A percentile compares a stretch with the other conserved stretches of the same genome.
Evolutionary conservation across 495 filamentous ascomycete genomes (phyloP).

Genomic region (Cercophora sp.): DNA sequence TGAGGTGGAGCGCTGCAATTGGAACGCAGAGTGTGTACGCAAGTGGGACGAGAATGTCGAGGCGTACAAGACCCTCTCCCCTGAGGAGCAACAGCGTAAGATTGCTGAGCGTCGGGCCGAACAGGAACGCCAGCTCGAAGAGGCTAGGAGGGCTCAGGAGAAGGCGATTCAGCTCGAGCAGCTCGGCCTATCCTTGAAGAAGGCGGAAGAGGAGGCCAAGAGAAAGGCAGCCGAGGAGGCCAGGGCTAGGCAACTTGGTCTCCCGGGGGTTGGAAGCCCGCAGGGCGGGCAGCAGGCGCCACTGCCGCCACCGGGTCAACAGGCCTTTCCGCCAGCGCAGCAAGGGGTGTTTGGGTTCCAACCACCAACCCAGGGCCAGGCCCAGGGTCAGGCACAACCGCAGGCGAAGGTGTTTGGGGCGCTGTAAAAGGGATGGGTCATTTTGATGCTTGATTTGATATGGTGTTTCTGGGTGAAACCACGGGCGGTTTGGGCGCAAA

Average conservation of each 20-base stretch:
- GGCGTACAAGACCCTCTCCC: slow-evolving; percentile 38
- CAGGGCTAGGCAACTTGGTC: background rate
- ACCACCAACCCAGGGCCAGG: background rate
- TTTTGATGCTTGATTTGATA: background rate
- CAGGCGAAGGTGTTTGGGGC: background rate
- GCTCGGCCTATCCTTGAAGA: slow-evolving; percentile 7
- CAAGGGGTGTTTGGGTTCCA: background rate
- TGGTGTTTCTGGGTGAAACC: background rate
- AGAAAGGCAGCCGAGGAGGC: slow-evolving; percentile 8
- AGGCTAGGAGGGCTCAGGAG: slow-evolving; percentile 12
- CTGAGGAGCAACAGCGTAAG: slow-evolving; percentile 42
- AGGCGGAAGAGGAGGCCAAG: slow-evolving; percentile 11
- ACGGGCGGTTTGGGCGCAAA: too few relatives aligned
- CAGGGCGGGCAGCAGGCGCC: background rate
- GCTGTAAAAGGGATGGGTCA: background rate
- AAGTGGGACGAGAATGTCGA: slow-evolving; percentile 52
- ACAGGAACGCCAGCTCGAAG: slow-evolving; percentile 3
- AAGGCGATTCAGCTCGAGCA: slow-evolving; percentile 9
- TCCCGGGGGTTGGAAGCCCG: background rate
- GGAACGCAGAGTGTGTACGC: slow-evolving; percentile 51
- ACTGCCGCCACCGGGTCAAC: background rate
- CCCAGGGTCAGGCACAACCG: background rate
- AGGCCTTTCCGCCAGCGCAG: background rate
- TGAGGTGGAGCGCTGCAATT: slow-evolving; percentile 60
- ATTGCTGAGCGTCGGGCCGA: slow-evolving; percentile 27